Evolutionary conservation across 177 flowering plant species (phyloP), one percentile per base, ranked within the genome.

Genomic region (Vitis hybrid): DNA sequence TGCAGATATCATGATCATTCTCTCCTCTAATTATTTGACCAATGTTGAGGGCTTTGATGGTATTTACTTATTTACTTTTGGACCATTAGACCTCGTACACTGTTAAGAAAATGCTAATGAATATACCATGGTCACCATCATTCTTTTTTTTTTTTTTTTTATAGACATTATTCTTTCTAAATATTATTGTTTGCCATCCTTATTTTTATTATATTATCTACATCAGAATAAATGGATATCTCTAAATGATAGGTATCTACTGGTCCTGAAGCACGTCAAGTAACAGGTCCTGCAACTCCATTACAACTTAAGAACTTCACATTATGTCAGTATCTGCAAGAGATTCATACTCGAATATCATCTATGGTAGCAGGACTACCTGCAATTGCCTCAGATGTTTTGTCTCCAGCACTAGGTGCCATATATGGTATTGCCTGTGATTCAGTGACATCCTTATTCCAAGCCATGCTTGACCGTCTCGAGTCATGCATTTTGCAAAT

Each of bases 211-310:
- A 2, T 49, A 53, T 13, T 56, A 39, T 49, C 26, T 39, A 51
- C 10, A n/a, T 18, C 3, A 26, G 29, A 26, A 26, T 26, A 26
- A 26, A 26, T 26, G 29, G 29, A 50, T 73, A 55, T 62, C 66
- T 69, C 26, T 22, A 39, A 33, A 75, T 75, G 74, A 68, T 89
- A 95, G 99, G 89, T 91, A 73, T 90, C 98, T 16, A 78, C 98
- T 48, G 99, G 99, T 55, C 93, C 92, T 50, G 99, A 95, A 74
- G 91, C 98, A 51, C 94, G 98, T 50, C 99, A 95, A 81, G 82
- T 95, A 56, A 77, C 85, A 2, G 93, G 90, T 69, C 88, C 96
- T 55, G 99, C 96, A 68, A 90, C 93, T 71, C 75, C 89, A 58
- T 85, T 92, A 5, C 99, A 95, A 75, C 65, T 91, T 39, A 93